Conservation (phyloP, 441 rosid genomes). For the Omphalea diandra region DNA sequence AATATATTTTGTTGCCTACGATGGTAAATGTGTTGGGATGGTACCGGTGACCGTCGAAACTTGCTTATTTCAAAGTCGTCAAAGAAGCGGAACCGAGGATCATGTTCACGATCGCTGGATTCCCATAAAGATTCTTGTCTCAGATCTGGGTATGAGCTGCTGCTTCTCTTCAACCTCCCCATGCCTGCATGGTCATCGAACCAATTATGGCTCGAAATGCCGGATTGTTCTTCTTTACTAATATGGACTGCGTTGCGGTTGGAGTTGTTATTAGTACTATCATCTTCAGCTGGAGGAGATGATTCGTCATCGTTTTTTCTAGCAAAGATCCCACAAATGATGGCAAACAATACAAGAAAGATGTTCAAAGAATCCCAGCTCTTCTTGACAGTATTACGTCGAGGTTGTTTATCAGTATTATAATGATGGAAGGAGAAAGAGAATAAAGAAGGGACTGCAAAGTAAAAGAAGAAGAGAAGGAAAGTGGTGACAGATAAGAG, state of each 20-base stretch:
- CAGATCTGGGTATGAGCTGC: slow-evolving; percentile 78
- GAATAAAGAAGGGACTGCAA: slow-evolving; percentile 44
- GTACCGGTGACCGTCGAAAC: slow-evolving; percentile 28
- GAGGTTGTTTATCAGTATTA: slow-evolving; percentile 32
- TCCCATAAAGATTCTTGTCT: slow-evolving; percentile 43
- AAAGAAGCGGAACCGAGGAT: slow-evolving; percentile 55
- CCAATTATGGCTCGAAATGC: slow-evolving; percentile 44
- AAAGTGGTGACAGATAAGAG: slow-evolving; percentile 44
- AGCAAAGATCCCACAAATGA: slow-evolving; percentile 68
- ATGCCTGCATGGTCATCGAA: slow-evolving; percentile 38
- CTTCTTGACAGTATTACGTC: slow-evolving; percentile 46
- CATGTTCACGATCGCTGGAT: slow-evolving; percentile 32
- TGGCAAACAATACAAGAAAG: slow-evolving; percentile 61
- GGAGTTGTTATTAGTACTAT: not conserved
- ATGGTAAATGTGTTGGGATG: slow-evolving; percentile 19
- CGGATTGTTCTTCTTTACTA: slow-evolving; percentile 12
- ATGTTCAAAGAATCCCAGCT: slow-evolving; percentile 71
- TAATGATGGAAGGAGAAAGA: slow-evolving; percentile 31
- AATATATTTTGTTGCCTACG: slow-evolving; percentile 30
- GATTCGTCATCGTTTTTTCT: slow-evolving; percentile 54
- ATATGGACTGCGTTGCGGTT: slow-evolving; percentile 12
- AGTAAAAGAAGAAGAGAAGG: slow-evolving; percentile 38
- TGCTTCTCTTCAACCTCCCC: slow-evolving; percentile 56
- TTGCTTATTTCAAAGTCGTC: slow-evolving; percentile 67
- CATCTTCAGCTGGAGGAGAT: slow-evolving; percentile 6